Evolutionary conservation across 2,329 filamentous ascomycete genomes (phyloP).

Genomic region (Rosellinia necatrix): DNA sequence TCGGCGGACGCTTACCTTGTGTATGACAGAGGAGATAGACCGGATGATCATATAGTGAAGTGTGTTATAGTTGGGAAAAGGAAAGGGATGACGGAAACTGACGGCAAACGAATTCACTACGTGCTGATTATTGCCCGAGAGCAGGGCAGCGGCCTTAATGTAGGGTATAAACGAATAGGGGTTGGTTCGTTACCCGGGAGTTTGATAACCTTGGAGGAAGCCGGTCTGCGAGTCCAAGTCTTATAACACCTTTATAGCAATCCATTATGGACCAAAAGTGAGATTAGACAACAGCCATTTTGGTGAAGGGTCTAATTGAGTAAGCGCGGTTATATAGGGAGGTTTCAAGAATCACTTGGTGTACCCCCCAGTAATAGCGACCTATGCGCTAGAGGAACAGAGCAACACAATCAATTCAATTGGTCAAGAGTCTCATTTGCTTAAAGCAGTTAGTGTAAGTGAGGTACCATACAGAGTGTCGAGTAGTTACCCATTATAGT

Average conservation of each 20-base stretch:
- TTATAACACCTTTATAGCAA: neutral
- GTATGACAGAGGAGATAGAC: slow-evolving; percentile 10
- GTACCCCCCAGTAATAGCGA: no score
- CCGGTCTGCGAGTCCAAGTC: neutral
- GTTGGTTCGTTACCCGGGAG: slow-evolving; percentile 14
- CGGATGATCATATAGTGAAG: neutral
- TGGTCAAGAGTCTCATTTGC: no score
- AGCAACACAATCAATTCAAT: no score
- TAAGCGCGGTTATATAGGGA: no score
- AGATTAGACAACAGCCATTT: no score
- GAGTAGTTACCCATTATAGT: no score
- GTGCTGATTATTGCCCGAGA: slow-evolving; percentile 17
- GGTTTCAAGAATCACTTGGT: no score
- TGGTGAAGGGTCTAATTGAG: no score
- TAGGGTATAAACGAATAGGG: slow-evolving; percentile 19
- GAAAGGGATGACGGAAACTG: neutral
- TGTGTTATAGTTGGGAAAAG: slow-evolving; percentile 17
- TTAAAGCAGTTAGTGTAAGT: no score
- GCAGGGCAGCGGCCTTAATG: neutral
- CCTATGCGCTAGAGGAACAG: no score
- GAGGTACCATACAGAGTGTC: no score
- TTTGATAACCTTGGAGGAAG: neutral
- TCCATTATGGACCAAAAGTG: no score
- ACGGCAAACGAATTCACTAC: slow-evolving; percentile 2
- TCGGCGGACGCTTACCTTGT: slow-evolving; percentile 4